Conservation (phyloP, 257 asterid species). For the Solanum rostratum region DNA sequence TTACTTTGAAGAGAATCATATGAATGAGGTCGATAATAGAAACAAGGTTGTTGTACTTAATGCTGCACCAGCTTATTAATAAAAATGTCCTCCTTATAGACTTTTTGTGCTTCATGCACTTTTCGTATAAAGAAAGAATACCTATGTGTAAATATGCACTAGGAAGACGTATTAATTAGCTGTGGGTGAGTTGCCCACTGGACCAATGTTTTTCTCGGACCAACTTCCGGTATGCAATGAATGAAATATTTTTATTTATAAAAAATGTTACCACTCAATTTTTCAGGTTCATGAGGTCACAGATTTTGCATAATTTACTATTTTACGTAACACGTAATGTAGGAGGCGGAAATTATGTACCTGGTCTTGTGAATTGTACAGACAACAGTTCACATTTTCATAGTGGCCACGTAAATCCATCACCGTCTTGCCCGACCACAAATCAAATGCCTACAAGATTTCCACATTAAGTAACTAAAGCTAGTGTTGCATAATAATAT, state of each 20-base stretch:
- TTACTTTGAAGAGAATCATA: background rate
- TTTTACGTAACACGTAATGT: background rate
- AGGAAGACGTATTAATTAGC: background rate
- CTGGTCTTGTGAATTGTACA: conserved; percentile 77
- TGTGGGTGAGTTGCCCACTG: background rate
- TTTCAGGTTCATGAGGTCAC: background rate
- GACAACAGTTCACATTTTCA: conserved; percentile 84
- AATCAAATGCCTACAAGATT: conserved; percentile 58
- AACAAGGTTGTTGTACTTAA: background rate
- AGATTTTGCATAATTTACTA: background rate
- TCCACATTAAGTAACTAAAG: background rate
- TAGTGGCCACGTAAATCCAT: conserved; percentile 70
- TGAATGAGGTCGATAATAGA: background rate
- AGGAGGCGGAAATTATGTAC: conserved; percentile 20
- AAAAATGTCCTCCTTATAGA: background rate
- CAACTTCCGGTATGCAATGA: background rate
- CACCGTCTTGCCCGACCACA: conserved; percentile 86
- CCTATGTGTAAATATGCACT: background rate
- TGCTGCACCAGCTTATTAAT: background rate
- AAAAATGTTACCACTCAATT: background rate
- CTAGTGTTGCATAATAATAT: background rate
- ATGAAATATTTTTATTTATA: background rate
- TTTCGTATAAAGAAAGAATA: background rate
- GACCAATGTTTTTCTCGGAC: background rate
- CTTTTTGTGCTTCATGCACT: background rate